Conservation (phyloP, 1,284 basidiomycete genomes). For the Ceratobasidium sp. region DNA sequence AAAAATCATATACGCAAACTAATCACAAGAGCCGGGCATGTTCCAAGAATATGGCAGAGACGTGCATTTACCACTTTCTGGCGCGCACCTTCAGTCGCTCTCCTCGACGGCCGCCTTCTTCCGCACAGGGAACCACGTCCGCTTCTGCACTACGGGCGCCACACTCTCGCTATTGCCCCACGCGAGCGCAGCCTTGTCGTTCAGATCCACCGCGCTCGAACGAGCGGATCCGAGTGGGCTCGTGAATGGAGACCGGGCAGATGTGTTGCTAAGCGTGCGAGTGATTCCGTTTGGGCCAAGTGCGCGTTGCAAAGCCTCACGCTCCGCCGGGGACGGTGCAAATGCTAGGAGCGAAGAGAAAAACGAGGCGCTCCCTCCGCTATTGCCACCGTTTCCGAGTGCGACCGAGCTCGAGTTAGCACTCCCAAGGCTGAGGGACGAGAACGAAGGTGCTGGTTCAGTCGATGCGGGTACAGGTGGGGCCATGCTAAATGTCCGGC, state of each 20-base stretch:
- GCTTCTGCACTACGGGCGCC: conserved; percentile 27
- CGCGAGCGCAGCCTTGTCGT: conserved; percentile 40
- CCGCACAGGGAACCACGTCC: conserved; percentile 40
- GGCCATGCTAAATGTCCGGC: conserved; percentile 45
- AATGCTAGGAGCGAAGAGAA: conserved; percentile 68
- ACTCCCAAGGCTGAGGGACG: conserved; percentile 27
- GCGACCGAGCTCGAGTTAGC: conserved; percentile 39
- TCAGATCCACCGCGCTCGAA: conserved; percentile 46
- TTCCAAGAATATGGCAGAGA: conserved; percentile 17
- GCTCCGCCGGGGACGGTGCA: conserved; percentile 82
- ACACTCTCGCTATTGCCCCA: conserved; percentile 9
- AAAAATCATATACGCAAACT: conserved; percentile 33
- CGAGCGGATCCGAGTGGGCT: conserved; percentile 43
- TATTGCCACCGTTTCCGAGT: conserved; percentile 15
- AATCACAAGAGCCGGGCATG: conserved; percentile 28
- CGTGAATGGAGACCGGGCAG: conserved; percentile 44
- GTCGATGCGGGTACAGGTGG: conserved; percentile 49
- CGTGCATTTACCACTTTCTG: conserved; percentile 7
- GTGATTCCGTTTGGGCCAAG: conserved; percentile 47
- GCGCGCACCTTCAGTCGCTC: neutral
- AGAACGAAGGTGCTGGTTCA: conserved; percentile 50
- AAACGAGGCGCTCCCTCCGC: conserved; percentile 46
- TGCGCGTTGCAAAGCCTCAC: conserved; percentile 77
- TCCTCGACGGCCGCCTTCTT: conserved; percentile 41
- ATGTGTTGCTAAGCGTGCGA: conserved; percentile 40